phyloP scores from a whole-genome alignment of 2,329 filamentous ascomycete species.

The Arachnomyces sp. region DNA sequence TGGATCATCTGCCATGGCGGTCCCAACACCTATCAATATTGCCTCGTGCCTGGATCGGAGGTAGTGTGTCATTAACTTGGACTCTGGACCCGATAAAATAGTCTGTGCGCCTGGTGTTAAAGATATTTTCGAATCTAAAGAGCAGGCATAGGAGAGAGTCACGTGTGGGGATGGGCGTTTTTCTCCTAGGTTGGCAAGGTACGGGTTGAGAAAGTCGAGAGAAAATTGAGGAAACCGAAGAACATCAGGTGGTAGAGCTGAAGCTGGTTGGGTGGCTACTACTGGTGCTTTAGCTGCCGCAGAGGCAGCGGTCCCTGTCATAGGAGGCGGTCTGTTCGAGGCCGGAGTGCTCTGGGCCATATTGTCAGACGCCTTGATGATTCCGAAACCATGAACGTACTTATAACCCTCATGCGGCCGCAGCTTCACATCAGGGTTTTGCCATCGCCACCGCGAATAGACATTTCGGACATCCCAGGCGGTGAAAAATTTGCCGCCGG shows the following conservation, averaged over 20 bases:
- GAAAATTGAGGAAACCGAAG: slow-evolving; percentile 38
- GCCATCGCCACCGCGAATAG: slow-evolving; percentile 41
- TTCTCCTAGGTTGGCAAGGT: slow-evolving; percentile 38
- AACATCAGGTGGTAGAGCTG: slow-evolving; percentile 28
- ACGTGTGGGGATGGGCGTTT: slow-evolving; percentile 45
- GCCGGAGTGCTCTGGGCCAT: slow-evolving; percentile 10
- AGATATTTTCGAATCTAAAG: slow-evolving; percentile 74
- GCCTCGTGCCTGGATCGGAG: slow-evolving; percentile 78
- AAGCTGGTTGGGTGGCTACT: background rate
- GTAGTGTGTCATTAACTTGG: slow-evolving; percentile 91
- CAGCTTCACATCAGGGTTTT: slow-evolving; percentile 36
- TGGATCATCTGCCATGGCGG: slow-evolving; percentile 76
- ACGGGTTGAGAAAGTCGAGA: slow-evolving; percentile 43
- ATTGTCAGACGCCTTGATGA: slow-evolving; percentile 25
- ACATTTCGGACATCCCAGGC: slow-evolving; percentile 43
- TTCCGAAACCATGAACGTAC: slow-evolving; percentile 37
- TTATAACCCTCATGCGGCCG: slow-evolving; percentile 40
- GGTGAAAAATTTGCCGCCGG: slow-evolving; percentile 40
- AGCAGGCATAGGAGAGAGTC: slow-evolving; percentile 85
- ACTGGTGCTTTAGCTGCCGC: slow-evolving; percentile 10
- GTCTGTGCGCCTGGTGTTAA: slow-evolving; percentile 75
- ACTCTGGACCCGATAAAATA: slow-evolving; percentile 68
- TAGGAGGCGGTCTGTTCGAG: slow-evolving; percentile 4
- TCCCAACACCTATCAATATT: slow-evolving; percentile 78
- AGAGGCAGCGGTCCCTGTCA: slow-evolving; percentile 5